Evolutionary conservation across 2,329 filamentous ascomycete species (phyloP).

Genomic region (Diaporthe batatas): DNA sequence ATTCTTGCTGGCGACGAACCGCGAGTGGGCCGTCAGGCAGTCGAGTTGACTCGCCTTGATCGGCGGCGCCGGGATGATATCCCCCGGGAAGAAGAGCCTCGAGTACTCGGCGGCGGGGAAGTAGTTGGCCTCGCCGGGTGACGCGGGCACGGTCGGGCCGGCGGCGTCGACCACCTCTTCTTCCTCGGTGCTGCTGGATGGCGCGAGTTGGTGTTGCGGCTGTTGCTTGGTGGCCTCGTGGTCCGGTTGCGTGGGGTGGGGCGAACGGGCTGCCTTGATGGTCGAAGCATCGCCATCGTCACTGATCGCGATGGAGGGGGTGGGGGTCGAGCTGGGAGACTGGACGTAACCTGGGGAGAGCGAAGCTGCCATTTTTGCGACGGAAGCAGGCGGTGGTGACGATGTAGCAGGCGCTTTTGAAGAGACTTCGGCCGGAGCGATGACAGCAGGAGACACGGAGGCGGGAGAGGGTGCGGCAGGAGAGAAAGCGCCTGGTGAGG

Average conservation of each 20-base stretch:
- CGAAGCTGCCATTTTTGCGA: conserved; percentile 3
- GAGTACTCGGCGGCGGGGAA: conserved; percentile 48
- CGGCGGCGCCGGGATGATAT: conserved; percentile 57
- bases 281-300: conserved; percentile 33
- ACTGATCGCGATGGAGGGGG: conserved; percentile 28
- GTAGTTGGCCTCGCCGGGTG: conserved; percentile 46
- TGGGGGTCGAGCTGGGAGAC: conserved; percentile 7
- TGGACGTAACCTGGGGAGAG: conserved; percentile 13
- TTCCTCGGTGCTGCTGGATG: background rate
- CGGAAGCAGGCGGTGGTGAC: background rate
- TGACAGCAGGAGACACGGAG: background rate
- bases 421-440: background rate
- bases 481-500: background rate
- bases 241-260: background rate
- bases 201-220: background rate
- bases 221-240: background rate
- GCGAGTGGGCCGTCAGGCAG: conserved; percentile 63
- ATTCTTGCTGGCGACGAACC: conserved; percentile 64
- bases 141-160: conserved; percentile 26
- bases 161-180: background rate
- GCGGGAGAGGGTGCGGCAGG: background rate
- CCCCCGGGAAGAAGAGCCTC: conserved; percentile 49
- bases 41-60: conserved; percentile 56
- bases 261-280: conserved; percentile 14
- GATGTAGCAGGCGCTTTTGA: background rate